phyloP scores from a whole-genome alignment of 2,329 filamentous ascomycete genomes.

The Aspergillus texensis region DNA sequence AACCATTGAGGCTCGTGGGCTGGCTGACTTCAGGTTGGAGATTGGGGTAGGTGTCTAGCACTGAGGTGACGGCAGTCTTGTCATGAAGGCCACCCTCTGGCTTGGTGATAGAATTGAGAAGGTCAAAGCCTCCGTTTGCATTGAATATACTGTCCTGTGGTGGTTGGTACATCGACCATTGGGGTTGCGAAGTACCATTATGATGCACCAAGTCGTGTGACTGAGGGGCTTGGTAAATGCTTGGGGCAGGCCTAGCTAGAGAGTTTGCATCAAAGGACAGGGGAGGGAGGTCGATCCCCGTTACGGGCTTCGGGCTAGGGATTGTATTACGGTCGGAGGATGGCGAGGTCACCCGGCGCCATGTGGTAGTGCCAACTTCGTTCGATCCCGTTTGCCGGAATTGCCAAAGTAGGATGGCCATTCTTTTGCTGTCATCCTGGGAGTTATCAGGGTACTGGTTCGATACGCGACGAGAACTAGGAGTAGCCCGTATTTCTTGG shows the following conservation, averaged over 20 bases:
- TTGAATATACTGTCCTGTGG: conserved; percentile 41
- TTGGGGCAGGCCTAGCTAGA: conserved; percentile 33
- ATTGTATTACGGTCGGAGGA: conserved; percentile 37
- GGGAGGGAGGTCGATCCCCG: conserved; percentile 40
- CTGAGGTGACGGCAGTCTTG: conserved; percentile 39
- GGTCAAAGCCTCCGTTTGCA: conserved; percentile 35
- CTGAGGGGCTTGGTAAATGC: conserved; percentile 36
- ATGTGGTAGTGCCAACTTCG: conserved; percentile 48
- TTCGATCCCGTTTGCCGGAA: conserved; percentile 46
- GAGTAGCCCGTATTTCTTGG: conserved; percentile 47
- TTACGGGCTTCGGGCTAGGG: conserved; percentile 39
- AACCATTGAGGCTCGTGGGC: conserved; percentile 30
- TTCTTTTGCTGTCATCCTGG: conserved; percentile 37
- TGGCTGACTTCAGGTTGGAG: conserved; percentile 36
- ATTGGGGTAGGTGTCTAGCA: conserved; percentile 37
- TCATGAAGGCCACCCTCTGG: conserved; percentile 36
- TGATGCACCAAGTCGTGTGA: conserved; percentile 36
- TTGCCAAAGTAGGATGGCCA: conserved; percentile 51
- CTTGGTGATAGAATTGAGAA: conserved; percentile 38
- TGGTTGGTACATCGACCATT: conserved; percentile 40
- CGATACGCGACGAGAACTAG: conserved; percentile 29
- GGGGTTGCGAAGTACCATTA: conserved; percentile 32
- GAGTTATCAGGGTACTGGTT: conserved; percentile 29
- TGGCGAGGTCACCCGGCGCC: conserved; percentile 44
- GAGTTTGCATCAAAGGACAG: conserved; percentile 40